Evolutionary conservation across 169 alveolate genomes (phyloP).

Genomic region (Cryptosporidium sp.): DNA sequence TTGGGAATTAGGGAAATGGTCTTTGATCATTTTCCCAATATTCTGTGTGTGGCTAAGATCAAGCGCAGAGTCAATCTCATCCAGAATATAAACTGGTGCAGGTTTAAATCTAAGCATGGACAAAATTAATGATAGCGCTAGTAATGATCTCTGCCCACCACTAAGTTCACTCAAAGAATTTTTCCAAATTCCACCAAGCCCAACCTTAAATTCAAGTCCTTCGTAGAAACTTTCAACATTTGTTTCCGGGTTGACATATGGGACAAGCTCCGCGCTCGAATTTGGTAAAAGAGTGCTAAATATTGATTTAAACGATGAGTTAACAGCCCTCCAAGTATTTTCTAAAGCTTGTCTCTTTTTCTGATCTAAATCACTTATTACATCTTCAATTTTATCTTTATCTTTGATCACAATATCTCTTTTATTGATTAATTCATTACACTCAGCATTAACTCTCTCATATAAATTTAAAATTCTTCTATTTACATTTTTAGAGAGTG

Average conservation of each 20-base stretch:
- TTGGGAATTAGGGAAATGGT: slow-evolving; percentile 96
- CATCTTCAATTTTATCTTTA: slow-evolving; percentile 90
- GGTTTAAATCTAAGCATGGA: slow-evolving; percentile 96
- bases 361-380: slow-evolving; percentile 93
- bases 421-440: slow-evolving; percentile 87
- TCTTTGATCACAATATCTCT: slow-evolving; percentile 90
- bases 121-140: slow-evolving; percentile 96
- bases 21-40: slow-evolving; percentile 96
- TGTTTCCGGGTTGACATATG: slow-evolving; percentile 40
- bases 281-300: slow-evolving; percentile 93
- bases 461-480: slow-evolving; percentile 93
- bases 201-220: slow-evolving; percentile 90
- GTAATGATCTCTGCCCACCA: slow-evolving; percentile 97
- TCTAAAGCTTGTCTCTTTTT: slow-evolving; percentile 90
- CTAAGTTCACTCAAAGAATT: slow-evolving; percentile 90
- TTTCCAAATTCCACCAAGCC: slow-evolving; percentile 94
- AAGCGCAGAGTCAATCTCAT: slow-evolving; percentile 99
- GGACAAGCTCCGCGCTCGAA: slow-evolving; percentile 92
- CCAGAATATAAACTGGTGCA: slow-evolving; percentile 99
- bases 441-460: slow-evolving; percentile 92
- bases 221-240: slow-evolving; percentile 77
- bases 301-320: slow-evolving; percentile 91
- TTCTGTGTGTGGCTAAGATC: slow-evolving; percentile 98
- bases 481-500: slow-evolving; percentile 89
- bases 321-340: slow-evolving; percentile 90